A percentile compares a stretch with the other conserved stretches of the same genome.
Conservation (phyloP, 495 filamentous ascomycete species). For the Podospora didyma region DNA sequence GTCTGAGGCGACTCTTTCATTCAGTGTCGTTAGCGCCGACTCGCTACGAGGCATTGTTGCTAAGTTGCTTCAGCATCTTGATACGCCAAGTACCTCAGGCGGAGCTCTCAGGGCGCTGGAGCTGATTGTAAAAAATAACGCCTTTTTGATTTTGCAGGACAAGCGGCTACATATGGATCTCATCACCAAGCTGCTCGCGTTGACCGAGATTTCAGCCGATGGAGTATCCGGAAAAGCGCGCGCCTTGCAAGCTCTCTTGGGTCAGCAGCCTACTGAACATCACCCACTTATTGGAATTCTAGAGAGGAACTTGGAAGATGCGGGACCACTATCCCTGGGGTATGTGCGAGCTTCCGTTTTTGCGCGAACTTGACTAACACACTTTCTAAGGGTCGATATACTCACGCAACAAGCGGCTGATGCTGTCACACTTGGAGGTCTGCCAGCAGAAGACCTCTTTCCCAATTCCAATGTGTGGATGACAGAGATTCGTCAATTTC, state of each 20-base stretch:
- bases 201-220: conserved; percentile 39
- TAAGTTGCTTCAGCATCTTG: conserved; percentile 25
- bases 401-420: conserved; percentile 39
- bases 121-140: conserved; percentile 31
- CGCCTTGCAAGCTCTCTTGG: conserved; percentile 28
- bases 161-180: conserved; percentile 34
- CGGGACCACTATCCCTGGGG: conserved; percentile 35
- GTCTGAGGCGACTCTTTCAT: conserved; percentile 37
- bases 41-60: conserved; percentile 22
- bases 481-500: conserved; percentile 51
- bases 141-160: conserved; percentile 30
- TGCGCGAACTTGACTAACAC: background rate
- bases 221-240: conserved; percentile 26
- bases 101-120: conserved; percentile 35
- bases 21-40: conserved; percentile 24
- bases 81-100: conserved; percentile 5
- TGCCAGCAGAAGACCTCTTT: conserved; percentile 32
- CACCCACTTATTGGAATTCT: conserved; percentile 35
- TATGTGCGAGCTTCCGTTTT: conserved; percentile 25
- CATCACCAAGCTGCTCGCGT: conserved; percentile 38
- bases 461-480: conserved; percentile 42
- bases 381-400: conserved; percentile 33
- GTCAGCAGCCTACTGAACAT: conserved; percentile 24
- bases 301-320: conserved; percentile 38
- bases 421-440: conserved; percentile 11